phyloP scores from a whole-genome alignment of 257 asterid genomes.

The Fraxinus anomala region DNA sequence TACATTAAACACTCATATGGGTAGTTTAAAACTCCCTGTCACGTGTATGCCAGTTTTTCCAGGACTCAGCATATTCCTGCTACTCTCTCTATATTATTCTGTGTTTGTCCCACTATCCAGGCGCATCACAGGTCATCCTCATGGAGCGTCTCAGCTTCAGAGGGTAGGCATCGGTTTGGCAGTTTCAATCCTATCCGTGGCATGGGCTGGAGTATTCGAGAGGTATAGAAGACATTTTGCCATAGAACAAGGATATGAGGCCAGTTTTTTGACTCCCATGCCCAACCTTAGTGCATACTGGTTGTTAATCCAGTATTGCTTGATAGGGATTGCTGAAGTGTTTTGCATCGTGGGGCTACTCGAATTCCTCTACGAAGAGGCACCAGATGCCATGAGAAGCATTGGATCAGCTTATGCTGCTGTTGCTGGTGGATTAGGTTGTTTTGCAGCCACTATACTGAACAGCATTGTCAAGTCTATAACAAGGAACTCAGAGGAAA shows the following conservation, averaged over 20 bases:
- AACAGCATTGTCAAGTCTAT: constrained; percentile 75
- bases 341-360: constrained; percentile 89
- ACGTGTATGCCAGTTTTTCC: constrained; percentile 99
- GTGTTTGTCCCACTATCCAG: constrained; percentile 83
- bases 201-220: constrained; percentile 85
- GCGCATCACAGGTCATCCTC: constrained; percentile 90
- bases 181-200: constrained; percentile 75
- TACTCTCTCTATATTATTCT: constrained; percentile 84
- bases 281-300: constrained; percentile 82
- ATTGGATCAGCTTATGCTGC: constrained; percentile 98
- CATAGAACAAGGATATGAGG: constrained; percentile 65
- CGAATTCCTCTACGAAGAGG: constrained; percentile 91
- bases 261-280: constrained; percentile 82
- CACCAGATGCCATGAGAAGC: constrained; percentile 98
- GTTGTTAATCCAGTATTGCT: constrained; percentile 88
- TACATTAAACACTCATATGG: constrained; percentile 86
- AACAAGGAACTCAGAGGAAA: constrained; percentile 56
- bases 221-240: constrained; percentile 83
- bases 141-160: constrained; percentile 96
- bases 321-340: constrained; percentile 97
- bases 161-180: constrained; percentile 96
- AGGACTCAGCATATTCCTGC: constrained; percentile 83
- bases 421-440: constrained; percentile 96
- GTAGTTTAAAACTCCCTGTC: constrained; percentile 83
- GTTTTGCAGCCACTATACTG: constrained; percentile 81